Conservation (phyloP, 768 basidiomycete species). For the Strobilomyces confusus region DNA sequence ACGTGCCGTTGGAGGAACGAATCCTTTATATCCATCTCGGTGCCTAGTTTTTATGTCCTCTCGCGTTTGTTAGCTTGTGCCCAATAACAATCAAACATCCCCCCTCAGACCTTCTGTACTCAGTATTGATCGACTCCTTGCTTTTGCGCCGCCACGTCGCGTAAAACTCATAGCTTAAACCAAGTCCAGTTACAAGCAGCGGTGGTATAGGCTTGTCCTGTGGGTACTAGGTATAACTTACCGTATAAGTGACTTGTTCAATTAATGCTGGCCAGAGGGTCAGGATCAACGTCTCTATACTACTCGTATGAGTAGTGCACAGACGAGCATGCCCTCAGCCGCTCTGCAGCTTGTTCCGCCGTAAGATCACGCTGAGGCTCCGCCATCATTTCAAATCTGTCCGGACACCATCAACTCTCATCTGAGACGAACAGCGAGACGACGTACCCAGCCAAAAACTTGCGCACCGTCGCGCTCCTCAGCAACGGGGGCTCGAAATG, state of each 20-base stretch:
- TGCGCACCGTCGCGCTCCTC: constrained; percentile 75
- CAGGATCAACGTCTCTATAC: background rate
- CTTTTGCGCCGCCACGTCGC: too few relatives aligned
- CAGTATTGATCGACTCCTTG: too few relatives aligned
- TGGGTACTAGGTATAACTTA: too few relatives aligned
- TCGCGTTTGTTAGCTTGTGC: too few relatives aligned
- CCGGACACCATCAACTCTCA: background rate
- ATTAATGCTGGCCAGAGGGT: too few relatives aligned
- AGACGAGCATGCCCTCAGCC: constrained; percentile 51
- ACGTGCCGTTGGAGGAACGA: background rate
- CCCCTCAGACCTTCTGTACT: too few relatives aligned
- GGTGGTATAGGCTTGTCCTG: too few relatives aligned
- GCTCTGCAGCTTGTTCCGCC: constrained; percentile 77
- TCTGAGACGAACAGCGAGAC: background rate
- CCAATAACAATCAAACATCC: too few relatives aligned
- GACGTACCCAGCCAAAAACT: constrained; percentile 85
- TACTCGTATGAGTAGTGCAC: constrained; percentile 48
- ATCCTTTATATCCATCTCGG: background rate
- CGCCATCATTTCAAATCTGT: constrained; percentile 84
- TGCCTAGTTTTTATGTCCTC: background rate
- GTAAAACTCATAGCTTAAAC: too few relatives aligned
- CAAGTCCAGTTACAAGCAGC: too few relatives aligned
- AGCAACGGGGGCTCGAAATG: constrained; percentile 86
- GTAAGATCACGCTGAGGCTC: constrained; percentile 90
- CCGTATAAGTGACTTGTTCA: too few relatives aligned